Base-by-base conservation (phyloP, 1,284 basidiomycete species). In the Xanthoconium separans region DNA sequence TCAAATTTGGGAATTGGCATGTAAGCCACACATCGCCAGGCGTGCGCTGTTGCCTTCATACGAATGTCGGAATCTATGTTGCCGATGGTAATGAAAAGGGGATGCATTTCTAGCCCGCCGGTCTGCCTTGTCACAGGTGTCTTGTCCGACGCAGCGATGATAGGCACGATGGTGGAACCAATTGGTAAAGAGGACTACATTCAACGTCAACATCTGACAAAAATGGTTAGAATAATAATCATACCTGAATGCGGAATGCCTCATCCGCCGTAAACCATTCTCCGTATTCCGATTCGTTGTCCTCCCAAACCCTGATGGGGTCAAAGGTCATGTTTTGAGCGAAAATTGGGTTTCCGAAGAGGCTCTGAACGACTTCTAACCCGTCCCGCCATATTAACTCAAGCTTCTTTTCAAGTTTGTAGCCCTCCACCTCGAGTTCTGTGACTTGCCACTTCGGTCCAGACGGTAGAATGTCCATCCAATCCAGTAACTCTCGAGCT, bases 71-170 rank as follows among this genome's bases (percentile, higher is more conserved):
- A 46, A 1, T 47, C 12, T 9, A 60, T 60, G 5, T 61, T 60
- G 0, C 40, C 50, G 2, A 47, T 51, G 0, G 50, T 50, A 0
- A 60, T 8, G 31, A 60, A 61, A 0, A 51, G 4, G 0, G 27
- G 59, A 3, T 60, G 50, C 50, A 60, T 60, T 24, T 59, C 40
- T 0, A 53, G 16, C 0, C 11, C 6, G 0, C 60, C 52, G 2
- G 52, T 43, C 1, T 51, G 44, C 0, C 24, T 6, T 0, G 33
- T 60, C 0, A 62, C 29, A 0, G 51, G 46, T 0, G 44, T 62
- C 15, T 62, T 62, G 18, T 60, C 44, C 0, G 58, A 62, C 0
- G 51, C 41, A 15, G 33, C 2, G 1, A 62, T 45, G 13, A 61
- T 51, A 0, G 48, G 54, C 0, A 61, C 8, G 1, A 62, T 55